Conservation (phyloP, 768 basidiomycete genomes). For the Rhizopogon vulgaris region DNA sequence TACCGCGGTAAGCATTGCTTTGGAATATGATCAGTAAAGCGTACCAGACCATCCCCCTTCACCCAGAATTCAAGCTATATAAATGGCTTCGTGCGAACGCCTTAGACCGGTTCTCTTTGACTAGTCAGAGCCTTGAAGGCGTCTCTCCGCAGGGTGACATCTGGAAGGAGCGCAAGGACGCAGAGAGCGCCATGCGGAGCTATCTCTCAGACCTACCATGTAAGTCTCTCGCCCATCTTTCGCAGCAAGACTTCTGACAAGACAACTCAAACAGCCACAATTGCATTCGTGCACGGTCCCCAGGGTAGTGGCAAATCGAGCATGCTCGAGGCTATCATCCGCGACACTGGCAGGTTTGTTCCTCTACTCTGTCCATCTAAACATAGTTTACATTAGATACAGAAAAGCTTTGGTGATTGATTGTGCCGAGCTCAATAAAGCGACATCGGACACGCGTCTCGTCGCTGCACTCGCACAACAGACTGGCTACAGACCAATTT, state of each 20-base stretch:
- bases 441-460: slow-evolving; percentile 62
- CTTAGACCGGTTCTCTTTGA: slow-evolving; percentile 41
- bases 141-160: slow-evolving; percentile 32
- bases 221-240: slow-evolving; percentile 24
- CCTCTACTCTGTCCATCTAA: background rate
- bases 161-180: slow-evolving; percentile 85
- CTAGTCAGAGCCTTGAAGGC: slow-evolving; percentile 14
- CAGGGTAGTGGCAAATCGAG: slow-evolving; percentile 75
- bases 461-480: slow-evolving; percentile 67
- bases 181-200: slow-evolving; percentile 54
- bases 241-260: slow-evolving; percentile 3
- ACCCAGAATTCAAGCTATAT: slow-evolving; percentile 62
- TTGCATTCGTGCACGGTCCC: slow-evolving; percentile 77
- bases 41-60: background rate
- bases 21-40: background rate
- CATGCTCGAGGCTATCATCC: slow-evolving; percentile 50
- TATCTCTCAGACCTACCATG: slow-evolving; percentile 80
- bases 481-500: slow-evolving; percentile 86
- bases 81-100: slow-evolving; percentile 70
- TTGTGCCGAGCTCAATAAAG: slow-evolving; percentile 67
- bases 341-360: slow-evolving; percentile 45
- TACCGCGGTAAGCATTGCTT: slow-evolving; percentile 45
- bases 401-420: slow-evolving; percentile 80
- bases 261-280: slow-evolving; percentile 41
- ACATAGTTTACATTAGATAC: background rate